Evolutionary conservation across 2,329 filamentous ascomycete genomes (phyloP), one percentile per base, ranked within the genome.

Genomic region (Exophiala xenobiotica): DNA sequence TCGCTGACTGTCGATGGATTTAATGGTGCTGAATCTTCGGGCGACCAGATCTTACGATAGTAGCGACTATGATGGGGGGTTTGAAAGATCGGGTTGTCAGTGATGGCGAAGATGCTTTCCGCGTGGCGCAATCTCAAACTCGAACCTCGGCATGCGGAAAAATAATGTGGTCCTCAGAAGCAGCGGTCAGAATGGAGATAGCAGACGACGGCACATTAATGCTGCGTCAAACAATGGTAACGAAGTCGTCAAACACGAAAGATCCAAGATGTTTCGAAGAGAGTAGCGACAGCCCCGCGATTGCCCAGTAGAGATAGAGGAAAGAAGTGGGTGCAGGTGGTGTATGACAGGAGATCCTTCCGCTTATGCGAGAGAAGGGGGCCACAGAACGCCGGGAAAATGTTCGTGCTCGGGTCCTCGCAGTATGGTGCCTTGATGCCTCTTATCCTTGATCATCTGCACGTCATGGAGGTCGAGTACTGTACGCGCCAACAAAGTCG

Each of bases 121-220:
- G 23, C 31, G 51, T 53, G 40, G 51, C 51, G 45, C 51, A 53
- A 48, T 22, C 39, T 53, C 45, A 38, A 46, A 31, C 19, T 22
- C 43, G 18, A 31, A 50, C 35, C 29, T 48, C 46, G 46, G 35
- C 40, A 46, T 22, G 35, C 43, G 29, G 38, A 44, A 12, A 11
- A 24, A 40, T 6, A 12, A 44, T 35, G 18, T 29, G 29, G 27
- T 38, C 20, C 22, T 16, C 18, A 18, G 23, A n/a, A 33, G n/a
- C 14, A 9, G 6, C n/a, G 14, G 42, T 26, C 23, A 41, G 31
- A 40, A 33, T 18, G 9, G 16, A 35, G n/a, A 14, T 35, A 16
- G 31, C 31, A 14, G 31, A 4, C 6, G 6, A 3, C 31, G 40
- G 40, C 22, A 43, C 6, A 16, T 24, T 7, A 22, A 23, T 4